phyloP scores from a whole-genome alignment of 129 eudicot species.

The Daucus carota region DH1_v3.0 NC_030382.2:57110501-57111000 shows the following conservation, averaged over 20 bases:
- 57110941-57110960: constrained; percentile 90
- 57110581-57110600: not conserved
- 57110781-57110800: too few relatives aligned
- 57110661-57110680: constrained; percentile 65
- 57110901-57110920: constrained; percentile 88
- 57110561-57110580: not conserved
- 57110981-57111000: not conserved
- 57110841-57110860: not conserved
- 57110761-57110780: not conserved
- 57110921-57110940: constrained; percentile 69
- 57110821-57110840: not conserved
- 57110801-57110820: not conserved
- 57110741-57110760: not conserved
- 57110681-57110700: constrained; percentile 77
- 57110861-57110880: constrained; percentile 6
- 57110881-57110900: constrained; percentile 98
- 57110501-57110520: constrained; percentile 71
- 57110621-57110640: not conserved
- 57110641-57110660: constrained; percentile 86
- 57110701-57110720: constrained; percentile 54
- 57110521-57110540: not conserved
- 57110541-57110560: not conserved
- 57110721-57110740: not conserved
- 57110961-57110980: constrained; percentile 14
- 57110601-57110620: not conserved